Evolutionary conservation across 495 filamentous ascomycete genomes (phyloP).

Genomic region (Rusavskia elegans): DNA sequence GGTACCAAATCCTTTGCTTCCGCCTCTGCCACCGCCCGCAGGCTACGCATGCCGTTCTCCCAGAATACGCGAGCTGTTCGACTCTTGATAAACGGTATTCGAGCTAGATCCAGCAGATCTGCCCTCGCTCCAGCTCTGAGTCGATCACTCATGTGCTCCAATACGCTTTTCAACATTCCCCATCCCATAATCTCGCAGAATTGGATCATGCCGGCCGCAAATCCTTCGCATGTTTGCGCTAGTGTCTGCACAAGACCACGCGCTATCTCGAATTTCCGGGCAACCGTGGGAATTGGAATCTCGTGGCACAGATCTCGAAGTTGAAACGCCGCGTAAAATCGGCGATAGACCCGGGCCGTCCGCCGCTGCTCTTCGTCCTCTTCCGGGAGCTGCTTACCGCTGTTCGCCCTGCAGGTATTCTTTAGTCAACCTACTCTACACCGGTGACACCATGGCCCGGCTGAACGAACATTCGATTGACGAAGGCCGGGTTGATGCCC

Average conservation of each 20-base stretch:
- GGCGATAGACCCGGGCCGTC: constrained; percentile 48
- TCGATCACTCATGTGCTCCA: constrained; percentile 64
- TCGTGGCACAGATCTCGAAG: constrained; percentile 74
- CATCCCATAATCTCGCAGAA: constrained; percentile 64
- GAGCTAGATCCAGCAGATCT: constrained; percentile 56
- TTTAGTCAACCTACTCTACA: too few relatives aligned
- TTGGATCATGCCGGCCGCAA: constrained; percentile 60
- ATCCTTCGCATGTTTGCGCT: constrained; percentile 61
- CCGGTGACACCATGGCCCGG: too few relatives aligned
- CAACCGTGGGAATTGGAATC: constrained; percentile 51
- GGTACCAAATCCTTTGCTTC: constrained; percentile 50
- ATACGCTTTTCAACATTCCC: constrained; percentile 55
- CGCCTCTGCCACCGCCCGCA: constrained; percentile 52
- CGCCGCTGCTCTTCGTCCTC: constrained; percentile 42
- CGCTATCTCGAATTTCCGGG: constrained; percentile 50
- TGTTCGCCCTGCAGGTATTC: constrained; percentile 40
- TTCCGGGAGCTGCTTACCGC: constrained; percentile 47
- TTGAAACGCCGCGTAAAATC: constrained; percentile 67
- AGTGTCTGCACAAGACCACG: constrained; percentile 59
- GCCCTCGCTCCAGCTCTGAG: constrained; percentile 59
- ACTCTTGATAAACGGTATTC: constrained; percentile 65
- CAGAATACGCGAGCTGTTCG: constrained; percentile 60
- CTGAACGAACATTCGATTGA: constrained; percentile 50
- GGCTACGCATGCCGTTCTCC: constrained; percentile 58
- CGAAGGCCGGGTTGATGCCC: constrained; percentile 48